These are phyloP conservation scores for Cercospora sp. DNA, from an alignment of 2,329 filamentous ascomycete genomes.

Conservation along the genomic window DNA sequence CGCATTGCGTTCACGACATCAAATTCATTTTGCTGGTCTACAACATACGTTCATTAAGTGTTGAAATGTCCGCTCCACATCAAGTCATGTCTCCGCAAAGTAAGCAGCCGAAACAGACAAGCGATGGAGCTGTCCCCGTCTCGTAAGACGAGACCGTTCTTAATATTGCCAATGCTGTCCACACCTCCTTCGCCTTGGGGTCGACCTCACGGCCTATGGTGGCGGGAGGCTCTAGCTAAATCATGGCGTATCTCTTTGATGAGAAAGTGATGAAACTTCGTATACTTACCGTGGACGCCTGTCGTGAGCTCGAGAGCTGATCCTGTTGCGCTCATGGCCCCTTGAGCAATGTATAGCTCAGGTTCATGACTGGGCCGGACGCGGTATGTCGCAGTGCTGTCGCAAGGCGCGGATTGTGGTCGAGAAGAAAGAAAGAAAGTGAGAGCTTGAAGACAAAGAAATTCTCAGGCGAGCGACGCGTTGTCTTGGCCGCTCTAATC, in stretches of 20 bases:
- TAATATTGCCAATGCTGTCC: slow-evolving; percentile 37
- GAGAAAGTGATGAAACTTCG: background rate
- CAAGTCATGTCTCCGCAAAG: slow-evolving; percentile 24
- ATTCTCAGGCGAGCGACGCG: background rate
- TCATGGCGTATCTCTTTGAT: slow-evolving; percentile 18
- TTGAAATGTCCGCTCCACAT: slow-evolving; percentile 24
- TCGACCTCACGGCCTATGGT: slow-evolving; percentile 16
- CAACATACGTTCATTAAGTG: background rate
- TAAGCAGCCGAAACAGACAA: slow-evolving; percentile 25
- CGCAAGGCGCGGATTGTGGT: background rate
- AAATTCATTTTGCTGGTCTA: background rate
- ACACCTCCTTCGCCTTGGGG: slow-evolving; percentile 31
- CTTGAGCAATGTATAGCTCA: background rate
- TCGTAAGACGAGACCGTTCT: slow-evolving; percentile 21
- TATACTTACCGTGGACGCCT: background rate
- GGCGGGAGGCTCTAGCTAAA: slow-evolving; percentile 37
- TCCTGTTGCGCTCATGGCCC: background rate
- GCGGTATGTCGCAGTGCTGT: background rate
- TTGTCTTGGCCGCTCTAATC: background rate
- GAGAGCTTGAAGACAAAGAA: background rate
- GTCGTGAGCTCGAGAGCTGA: background rate
- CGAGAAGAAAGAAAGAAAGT: background rate
- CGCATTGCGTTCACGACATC: background rate
- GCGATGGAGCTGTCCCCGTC: slow-evolving; percentile 23
- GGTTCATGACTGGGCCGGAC: background rate